Conservation (phyloP, 345 rosid species). For the Pseudoturritis turrita region DNA sequence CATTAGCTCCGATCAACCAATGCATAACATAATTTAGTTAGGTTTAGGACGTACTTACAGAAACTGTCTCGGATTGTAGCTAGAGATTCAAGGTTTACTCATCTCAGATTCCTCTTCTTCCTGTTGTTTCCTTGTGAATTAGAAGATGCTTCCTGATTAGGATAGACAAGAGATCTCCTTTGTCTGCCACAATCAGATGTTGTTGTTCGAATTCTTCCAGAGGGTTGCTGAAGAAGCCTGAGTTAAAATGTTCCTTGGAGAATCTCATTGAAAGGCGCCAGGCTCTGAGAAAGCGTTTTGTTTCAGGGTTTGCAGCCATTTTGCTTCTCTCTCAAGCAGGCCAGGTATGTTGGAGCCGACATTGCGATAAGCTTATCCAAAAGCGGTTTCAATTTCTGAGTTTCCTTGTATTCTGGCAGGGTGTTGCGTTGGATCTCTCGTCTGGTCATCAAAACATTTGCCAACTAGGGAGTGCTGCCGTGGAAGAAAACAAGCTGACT, state of each 20-base stretch:
- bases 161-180: constrained; percentile 1
- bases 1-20: background rate
- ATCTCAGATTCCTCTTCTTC: background rate
- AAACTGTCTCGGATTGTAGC: background rate
- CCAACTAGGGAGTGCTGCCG: constrained; percentile 60
- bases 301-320: constrained; percentile 65
- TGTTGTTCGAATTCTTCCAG: constrained; percentile 35
- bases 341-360: constrained; percentile 38
- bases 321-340: constrained; percentile 52
- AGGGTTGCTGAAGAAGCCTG: constrained; percentile 23
- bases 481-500: constrained; percentile 35
- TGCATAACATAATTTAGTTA: background rate
- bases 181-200: background rate
- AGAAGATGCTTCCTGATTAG: constrained; percentile 7
- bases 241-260: constrained; percentile 42
- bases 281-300: constrained; percentile 28
- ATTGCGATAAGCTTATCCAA: background rate
- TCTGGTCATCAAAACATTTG: constrained; percentile 38
- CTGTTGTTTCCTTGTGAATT: background rate
- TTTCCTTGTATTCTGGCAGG: constrained; percentile 37
- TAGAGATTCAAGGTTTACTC: background rate
- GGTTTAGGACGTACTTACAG: background rate
- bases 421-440: constrained; percentile 48
- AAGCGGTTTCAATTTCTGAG: background rate
- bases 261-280: constrained; percentile 27